Percentiles rank a stretch among this genome's conserved stretches.
Evolutionary conservation across 1,139 yeast genomes (phyloP).

Genomic region (Geotrichum citri-aurantii): DNA sequence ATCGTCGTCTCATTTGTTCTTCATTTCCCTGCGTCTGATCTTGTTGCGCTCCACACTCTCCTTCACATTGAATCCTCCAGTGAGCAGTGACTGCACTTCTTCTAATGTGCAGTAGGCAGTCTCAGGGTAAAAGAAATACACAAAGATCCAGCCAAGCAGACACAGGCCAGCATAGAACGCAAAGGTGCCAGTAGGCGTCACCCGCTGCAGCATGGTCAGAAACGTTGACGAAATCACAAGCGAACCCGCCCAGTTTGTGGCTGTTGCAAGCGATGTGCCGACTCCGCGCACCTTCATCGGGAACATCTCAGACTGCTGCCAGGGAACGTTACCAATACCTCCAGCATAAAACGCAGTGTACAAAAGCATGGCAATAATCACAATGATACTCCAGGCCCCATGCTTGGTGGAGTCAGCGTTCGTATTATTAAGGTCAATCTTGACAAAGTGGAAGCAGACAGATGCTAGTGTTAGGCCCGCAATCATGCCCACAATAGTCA

Average conservation of each 20-base stretch:
- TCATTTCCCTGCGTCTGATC: conserved; percentile 29
- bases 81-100: conserved; percentile 75
- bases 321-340: conserved; percentile 95
- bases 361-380: conserved; percentile 76
- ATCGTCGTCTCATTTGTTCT: not conserved
- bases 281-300: conserved; percentile 90
- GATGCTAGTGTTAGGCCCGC: conserved; percentile 33
- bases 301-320: conserved; percentile 95
- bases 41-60: conserved; percentile 61
- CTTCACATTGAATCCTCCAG: conserved; percentile 79
- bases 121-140: conserved; percentile 85
- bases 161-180: conserved; percentile 82
- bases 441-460: conserved; percentile 52
- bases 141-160: conserved; percentile 60
- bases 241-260: conserved; percentile 94
- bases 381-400: conserved; percentile 79
- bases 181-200: conserved; percentile 94
- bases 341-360: conserved; percentile 87
- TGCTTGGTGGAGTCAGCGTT: conserved; percentile 44
- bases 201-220: conserved; percentile 85
- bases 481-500: conserved; percentile 45
- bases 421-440: conserved; percentile 44
- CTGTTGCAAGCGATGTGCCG: conserved; percentile 89
- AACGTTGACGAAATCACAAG: conserved; percentile 85
- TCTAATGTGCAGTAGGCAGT: conserved; percentile 84